phyloP scores from a whole-genome alignment of 257 asterid species.

The Anisodus acutangulus region DNA sequence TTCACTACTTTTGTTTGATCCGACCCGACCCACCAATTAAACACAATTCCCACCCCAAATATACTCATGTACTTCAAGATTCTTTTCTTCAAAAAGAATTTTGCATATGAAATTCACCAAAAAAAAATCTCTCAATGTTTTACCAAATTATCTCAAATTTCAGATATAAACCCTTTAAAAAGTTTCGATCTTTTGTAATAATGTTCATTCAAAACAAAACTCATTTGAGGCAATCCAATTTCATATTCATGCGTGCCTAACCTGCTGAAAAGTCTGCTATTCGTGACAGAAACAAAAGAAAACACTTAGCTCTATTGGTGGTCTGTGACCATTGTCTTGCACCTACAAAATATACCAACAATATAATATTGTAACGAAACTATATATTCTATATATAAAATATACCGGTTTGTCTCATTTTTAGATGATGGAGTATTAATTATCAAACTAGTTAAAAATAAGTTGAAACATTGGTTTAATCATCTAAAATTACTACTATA shows the following conservation, averaged over 20 bases:
- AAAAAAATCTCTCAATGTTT: too few relatives aligned
- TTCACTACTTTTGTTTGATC: too few relatives aligned
- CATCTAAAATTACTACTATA: neutral
- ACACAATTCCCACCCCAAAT: too few relatives aligned
- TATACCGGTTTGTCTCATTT: neutral
- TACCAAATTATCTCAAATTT: too few relatives aligned
- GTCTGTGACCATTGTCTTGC: conserved; percentile 48
- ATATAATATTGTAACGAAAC: neutral
- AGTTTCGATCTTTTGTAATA: too few relatives aligned
- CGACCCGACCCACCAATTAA: too few relatives aligned
- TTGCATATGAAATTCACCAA: too few relatives aligned
- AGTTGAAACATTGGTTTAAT: neutral
- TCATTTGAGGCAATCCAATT: too few relatives aligned
- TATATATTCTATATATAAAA: neutral
- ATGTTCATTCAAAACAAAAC: too few relatives aligned
- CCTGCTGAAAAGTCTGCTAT: conserved; percentile 45
- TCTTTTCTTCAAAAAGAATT: too few relatives aligned
- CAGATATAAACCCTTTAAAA: too few relatives aligned
- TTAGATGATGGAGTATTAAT: neutral
- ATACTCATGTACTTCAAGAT: too few relatives aligned
- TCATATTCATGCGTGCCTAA: conserved; percentile 44
- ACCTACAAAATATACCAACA: conserved; percentile 9
- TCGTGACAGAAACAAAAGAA: conserved; percentile 34
- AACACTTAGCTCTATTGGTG: conserved; percentile 6
- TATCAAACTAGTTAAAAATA: neutral